A percentile compares a stretch with the other conserved stretches of the same genome.
Evolutionary conservation across 2,329 filamentous ascomycete species (phyloP).

Genomic region (Camillea tinctor): DNA sequence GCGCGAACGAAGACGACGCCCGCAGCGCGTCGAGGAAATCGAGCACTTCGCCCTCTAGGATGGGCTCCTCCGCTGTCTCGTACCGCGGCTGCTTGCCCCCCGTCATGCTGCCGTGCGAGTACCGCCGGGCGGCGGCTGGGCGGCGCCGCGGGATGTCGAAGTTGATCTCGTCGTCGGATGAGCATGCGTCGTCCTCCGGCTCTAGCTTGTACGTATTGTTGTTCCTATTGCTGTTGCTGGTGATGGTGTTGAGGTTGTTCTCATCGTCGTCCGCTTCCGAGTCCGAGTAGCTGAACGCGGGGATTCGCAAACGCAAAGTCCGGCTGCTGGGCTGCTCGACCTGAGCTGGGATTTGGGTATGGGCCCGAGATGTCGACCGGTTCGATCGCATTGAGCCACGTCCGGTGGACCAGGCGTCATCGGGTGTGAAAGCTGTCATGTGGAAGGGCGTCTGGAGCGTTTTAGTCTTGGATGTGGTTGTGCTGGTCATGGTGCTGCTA

Average conservation of each 20-base stretch:
- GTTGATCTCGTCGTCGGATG: constrained; percentile 25
- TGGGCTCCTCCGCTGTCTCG: background rate
- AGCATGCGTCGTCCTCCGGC: constrained; percentile 7
- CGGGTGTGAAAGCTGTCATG: constrained; percentile 6
- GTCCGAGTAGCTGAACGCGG: constrained; percentile 16
- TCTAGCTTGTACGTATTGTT: background rate
- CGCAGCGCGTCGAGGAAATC: constrained; percentile 3
- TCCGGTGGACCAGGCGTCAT: constrained; percentile 1
- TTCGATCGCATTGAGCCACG: constrained; percentile 8
- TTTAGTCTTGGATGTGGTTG: background rate
- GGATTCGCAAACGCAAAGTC: constrained; percentile 15
- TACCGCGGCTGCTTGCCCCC: constrained; percentile 5
- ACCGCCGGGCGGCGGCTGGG: constrained; percentile 7
- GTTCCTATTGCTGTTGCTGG: background rate
- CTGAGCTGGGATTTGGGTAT: background rate
- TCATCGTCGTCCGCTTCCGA: constrained; percentile 14
- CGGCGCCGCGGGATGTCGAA: constrained; percentile 26
- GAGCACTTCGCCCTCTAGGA: constrained; percentile 9
- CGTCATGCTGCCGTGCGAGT: constrained; percentile 1
- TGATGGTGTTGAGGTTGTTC: too few species aligned
- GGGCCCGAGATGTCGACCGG: constrained; percentile 2
- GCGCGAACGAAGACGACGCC: constrained; percentile 2
- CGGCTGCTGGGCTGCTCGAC: background rate
- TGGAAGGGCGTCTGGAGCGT: constrained; percentile 5
- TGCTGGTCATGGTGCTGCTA: too few species aligned